Evolutionary conservation across 495 filamentous ascomycete genomes (phyloP).

Genomic region (Xylaria telfairii): DNA sequence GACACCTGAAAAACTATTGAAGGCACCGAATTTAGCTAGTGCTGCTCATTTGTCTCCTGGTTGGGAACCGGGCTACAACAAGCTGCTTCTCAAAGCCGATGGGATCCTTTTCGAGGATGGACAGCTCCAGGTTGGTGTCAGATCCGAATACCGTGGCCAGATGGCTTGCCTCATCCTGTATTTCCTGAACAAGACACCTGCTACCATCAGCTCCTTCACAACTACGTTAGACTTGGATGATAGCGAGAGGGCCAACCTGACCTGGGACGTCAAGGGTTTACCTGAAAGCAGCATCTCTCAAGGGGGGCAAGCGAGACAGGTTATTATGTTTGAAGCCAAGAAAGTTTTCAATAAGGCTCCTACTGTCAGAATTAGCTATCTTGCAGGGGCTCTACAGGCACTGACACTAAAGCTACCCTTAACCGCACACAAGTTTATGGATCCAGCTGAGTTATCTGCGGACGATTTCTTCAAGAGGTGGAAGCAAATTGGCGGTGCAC

Average conservation of each 20-base stretch:
- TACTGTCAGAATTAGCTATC: constrained; percentile 91
- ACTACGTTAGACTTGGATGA: constrained; percentile 86
- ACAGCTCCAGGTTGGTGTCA: constrained; percentile 90
- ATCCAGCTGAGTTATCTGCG: constrained; percentile 76
- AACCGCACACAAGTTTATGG: constrained; percentile 93
- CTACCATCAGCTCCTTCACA: constrained; percentile 84
- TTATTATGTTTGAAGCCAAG: constrained; percentile 89
- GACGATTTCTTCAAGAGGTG: constrained; percentile 99
- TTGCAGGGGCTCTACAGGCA: constrained; percentile 92
- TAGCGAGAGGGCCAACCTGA: constrained; percentile 69
- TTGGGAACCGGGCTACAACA: constrained; percentile 91
- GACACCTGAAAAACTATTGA: constrained; percentile 61
- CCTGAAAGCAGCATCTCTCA: constrained; percentile 82
- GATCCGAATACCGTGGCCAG: constrained; percentile 91
- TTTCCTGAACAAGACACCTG: constrained; percentile 90
- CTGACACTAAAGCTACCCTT: constrained; percentile 91
- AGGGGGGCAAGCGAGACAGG: constrained; percentile 85
- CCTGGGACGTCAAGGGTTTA: constrained; percentile 82
- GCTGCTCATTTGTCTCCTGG: constrained; percentile 91
- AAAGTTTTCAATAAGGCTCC: constrained; percentile 82
- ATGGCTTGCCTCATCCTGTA: constrained; percentile 96
- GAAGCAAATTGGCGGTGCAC: constrained; percentile 93
- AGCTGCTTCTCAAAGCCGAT: constrained; percentile 77
- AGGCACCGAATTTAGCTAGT: constrained; percentile 84
- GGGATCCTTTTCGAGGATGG: constrained; percentile 94